phyloP scores from a whole-genome alignment of 2,329 filamentous ascomycete species.

The Thelonectria rubi region DNA sequence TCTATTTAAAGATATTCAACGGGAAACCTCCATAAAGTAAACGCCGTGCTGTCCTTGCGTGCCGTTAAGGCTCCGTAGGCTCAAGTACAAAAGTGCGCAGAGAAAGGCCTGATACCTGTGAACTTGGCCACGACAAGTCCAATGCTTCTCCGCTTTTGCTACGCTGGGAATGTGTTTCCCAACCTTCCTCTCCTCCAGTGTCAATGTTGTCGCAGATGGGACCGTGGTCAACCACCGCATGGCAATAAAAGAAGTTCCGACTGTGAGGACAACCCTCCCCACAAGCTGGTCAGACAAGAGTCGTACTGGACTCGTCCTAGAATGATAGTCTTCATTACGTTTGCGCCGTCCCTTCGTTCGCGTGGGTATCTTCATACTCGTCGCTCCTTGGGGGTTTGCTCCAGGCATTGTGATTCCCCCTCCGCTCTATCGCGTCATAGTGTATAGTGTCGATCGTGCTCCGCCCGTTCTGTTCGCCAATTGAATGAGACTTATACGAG shows the following conservation, averaged over 20 bases:
- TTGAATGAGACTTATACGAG: slow-evolving; percentile 51
- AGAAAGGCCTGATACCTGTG: slow-evolving; percentile 36
- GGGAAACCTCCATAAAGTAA: slow-evolving; percentile 29
- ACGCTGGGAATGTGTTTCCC: slow-evolving; percentile 19
- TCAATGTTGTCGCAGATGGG: slow-evolving; percentile 20
- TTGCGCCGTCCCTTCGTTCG: slow-evolving; percentile 23
- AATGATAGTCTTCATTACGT: slow-evolving; percentile 22
- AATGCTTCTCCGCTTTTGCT: slow-evolving; percentile 32
- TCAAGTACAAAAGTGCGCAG: slow-evolving; percentile 29
- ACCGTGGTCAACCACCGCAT: slow-evolving; percentile 31
- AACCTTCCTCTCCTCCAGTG: slow-evolving; percentile 9
- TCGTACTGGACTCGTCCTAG: slow-evolving; percentile 22
- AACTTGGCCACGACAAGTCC: slow-evolving; percentile 25
- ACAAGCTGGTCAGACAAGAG: slow-evolving; percentile 9
- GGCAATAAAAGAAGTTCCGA: slow-evolving; percentile 21
- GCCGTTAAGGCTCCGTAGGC: slow-evolving; percentile 36
- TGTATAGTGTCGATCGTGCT: slow-evolving; percentile 34
- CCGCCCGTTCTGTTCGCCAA: slow-evolving; percentile 23
- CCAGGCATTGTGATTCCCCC: slow-evolving; percentile 30
- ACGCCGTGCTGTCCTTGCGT: slow-evolving; percentile 39
- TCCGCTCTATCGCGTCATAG: slow-evolving; percentile 28
- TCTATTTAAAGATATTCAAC: slow-evolving; percentile 30
- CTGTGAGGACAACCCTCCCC: slow-evolving; percentile 12
- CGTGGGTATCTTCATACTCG: slow-evolving; percentile 35
- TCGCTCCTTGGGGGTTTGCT: slow-evolving; percentile 28